These are phyloP conservation scores for Hyaloperonospora arabidopsidis DNA, from an alignment of 352 stramenopile genomes.

Conservation along the genomic window DNA sequence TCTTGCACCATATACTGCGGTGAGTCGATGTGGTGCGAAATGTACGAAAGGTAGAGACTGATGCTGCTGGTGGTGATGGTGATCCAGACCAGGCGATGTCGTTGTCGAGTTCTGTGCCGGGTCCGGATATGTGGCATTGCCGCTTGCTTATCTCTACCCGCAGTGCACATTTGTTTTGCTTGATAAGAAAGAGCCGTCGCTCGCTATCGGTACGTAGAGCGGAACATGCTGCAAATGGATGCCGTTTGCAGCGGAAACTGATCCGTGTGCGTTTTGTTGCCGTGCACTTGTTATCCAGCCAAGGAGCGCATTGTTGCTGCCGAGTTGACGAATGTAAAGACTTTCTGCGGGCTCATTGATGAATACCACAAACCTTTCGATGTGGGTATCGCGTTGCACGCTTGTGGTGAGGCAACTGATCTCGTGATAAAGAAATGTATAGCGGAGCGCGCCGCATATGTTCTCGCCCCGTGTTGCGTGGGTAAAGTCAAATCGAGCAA, in stretches of 20 bases:
- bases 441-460: constrained; percentile 45
- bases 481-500: constrained; percentile 70
- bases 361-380: constrained; percentile 61
- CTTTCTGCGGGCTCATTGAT: constrained; percentile 72
- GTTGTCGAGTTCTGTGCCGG: constrained; percentile 81
- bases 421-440: constrained; percentile 78
- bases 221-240: not conserved
- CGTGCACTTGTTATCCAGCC: constrained; percentile 20
- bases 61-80: constrained; percentile 1
- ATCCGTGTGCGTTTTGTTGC: not conserved
- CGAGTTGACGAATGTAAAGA: constrained; percentile 55
- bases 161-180: constrained; percentile 70
- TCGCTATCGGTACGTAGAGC: constrained; percentile 48
- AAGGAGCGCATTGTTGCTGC: constrained; percentile 55
- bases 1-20: constrained; percentile 54
- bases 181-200: constrained; percentile 70
- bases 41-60: constrained; percentile 1
- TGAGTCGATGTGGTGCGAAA: constrained; percentile 11
- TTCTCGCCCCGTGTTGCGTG: constrained; percentile 74
- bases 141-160: constrained; percentile 63
- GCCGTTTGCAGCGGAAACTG: not conserved
- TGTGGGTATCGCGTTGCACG: constrained; percentile 73
- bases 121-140: constrained; percentile 68
- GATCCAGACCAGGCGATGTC: constrained; percentile 48
- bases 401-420: constrained; percentile 75